Base-by-base conservation (phyloP, 148 eudicot genomes). In the Salicornia ramosissima region DNA sequence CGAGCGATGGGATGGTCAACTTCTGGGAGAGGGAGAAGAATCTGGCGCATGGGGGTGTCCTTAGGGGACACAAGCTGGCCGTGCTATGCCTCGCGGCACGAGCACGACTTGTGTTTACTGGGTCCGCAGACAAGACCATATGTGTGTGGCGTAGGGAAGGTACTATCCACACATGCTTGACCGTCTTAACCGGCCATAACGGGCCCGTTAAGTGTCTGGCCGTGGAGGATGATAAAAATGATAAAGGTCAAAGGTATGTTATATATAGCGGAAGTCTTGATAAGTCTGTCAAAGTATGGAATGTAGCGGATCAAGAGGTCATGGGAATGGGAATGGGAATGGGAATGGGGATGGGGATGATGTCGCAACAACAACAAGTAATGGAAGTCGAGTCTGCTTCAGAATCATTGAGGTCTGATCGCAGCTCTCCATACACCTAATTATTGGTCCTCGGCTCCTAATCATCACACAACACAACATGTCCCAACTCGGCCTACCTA, bases 131-230 rank as follows among this genome's bases (percentile, higher is more conserved):
- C 46, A 88, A 84, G 80, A 88, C 72, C 22, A 86, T 88, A 51
- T 84, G 90, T 16, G 90, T 88, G 73, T 88, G 93, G 93, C 77
- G 83, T 55, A 77, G 86, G 74, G 85, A 86, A 2, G 87, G 83
- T 18, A 65, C 58, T 9, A 75, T 67, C 28, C 94, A 86, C 74
- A 74, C 70, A 5, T 88, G 90, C 6, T 64, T 84, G 57, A 69
- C 88, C 0, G 82, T 83, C 29, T 28, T 88, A 69, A 75, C 87
- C 0, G 88, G 90, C 45, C 94, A 86, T 54, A 80, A 29, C 9
- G 90, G 90, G 40, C 90, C 90, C 8, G 88, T 88, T 49, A 88
- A 86, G 76, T 86, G 90, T 53, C 57, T 88, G 72, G 87, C 89
- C 4, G 92, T 88, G 26, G 89, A 88, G 76, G 77, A 78, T 49